phyloP scores from a whole-genome alignment of 495 filamentous ascomycete species.

The Sphaerosporella brunnea region DNA sequence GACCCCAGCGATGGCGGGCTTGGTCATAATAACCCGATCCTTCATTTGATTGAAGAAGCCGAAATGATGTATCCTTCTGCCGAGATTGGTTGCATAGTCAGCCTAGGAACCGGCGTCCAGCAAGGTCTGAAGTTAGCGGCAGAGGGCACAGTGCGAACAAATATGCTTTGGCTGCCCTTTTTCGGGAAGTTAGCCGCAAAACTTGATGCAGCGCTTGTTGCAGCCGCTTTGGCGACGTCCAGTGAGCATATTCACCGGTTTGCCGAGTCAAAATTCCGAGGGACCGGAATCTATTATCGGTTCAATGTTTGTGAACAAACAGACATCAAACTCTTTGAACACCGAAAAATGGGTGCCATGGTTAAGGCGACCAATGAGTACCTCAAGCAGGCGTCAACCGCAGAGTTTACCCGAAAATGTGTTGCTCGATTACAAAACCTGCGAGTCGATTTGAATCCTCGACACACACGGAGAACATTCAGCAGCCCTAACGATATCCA shows the following conservation, averaged over 20 bases:
- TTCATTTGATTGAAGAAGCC: constrained; percentile 7
- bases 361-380: background rate
- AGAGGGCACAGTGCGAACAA: background rate
- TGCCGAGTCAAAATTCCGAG: too few relatives aligned
- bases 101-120: constrained; percentile 8
- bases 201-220: too few relatives aligned
- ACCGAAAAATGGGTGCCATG: background rate
- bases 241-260: too few relatives aligned
- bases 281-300: too few relatives aligned
- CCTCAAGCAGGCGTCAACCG: background rate
- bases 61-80: constrained; percentile 1
- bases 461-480: background rate
- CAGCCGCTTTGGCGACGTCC: too few relatives aligned
- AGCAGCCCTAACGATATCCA: background rate
- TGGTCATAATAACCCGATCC: constrained; percentile 9
- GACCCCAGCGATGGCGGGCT: constrained; percentile 4
- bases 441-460: background rate
- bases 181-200: too few relatives aligned
- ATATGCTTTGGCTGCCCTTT: background rate
- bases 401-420: background rate
- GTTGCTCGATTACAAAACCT: background rate
- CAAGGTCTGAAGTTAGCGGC: background rate
- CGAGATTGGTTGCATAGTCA: constrained; percentile 8
- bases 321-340: background rate
- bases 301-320: too few relatives aligned